Evolutionary conservation across 2,329 filamentous ascomycete species (phyloP).

Genomic region (Aspergillus ruber): DNA sequence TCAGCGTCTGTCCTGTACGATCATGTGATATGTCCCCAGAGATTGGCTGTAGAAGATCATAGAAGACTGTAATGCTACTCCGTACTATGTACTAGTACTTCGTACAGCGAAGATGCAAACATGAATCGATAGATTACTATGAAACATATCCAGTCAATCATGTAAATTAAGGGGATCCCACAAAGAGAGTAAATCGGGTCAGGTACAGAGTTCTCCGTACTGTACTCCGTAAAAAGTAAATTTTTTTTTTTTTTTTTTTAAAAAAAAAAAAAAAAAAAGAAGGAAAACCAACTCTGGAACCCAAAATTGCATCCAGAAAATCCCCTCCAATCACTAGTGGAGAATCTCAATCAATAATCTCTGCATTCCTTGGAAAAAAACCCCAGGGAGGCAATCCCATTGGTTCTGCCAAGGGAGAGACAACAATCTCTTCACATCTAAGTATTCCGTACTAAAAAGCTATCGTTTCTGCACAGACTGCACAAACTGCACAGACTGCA

Average conservation of each 20-base stretch:
- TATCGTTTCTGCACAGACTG: too few species aligned
- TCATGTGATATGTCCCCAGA: too few species aligned
- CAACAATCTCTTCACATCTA: too few species aligned
- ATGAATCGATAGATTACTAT: slow-evolving; percentile 1
- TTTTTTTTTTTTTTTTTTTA: too few species aligned
- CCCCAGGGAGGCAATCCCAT: not conserved
- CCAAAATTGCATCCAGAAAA: slow-evolving; percentile 8
- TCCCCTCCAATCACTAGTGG: not conserved
- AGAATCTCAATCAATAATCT: not conserved
- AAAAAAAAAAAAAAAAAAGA: not conserved
- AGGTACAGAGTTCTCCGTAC: too few species aligned
- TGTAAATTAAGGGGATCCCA: not conserved
- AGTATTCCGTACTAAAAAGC: too few species aligned
- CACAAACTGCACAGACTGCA: too few species aligned
- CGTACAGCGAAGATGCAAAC: too few species aligned
- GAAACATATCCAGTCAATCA: slow-evolving; percentile 1
- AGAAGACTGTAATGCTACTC: not conserved
- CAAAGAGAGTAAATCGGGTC: not conserved
- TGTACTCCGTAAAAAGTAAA: not conserved
- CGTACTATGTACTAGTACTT: too few species aligned
- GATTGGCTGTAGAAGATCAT: too few species aligned
- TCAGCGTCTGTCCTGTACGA: too few species aligned
- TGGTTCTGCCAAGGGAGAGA: not conserved
- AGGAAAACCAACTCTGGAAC: slow-evolving; percentile 3
- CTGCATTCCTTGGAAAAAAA: not conserved